Evolutionary conservation across 257 asterid species (phyloP).

Genomic region (Salvia miltiorrhiza): DNA sequence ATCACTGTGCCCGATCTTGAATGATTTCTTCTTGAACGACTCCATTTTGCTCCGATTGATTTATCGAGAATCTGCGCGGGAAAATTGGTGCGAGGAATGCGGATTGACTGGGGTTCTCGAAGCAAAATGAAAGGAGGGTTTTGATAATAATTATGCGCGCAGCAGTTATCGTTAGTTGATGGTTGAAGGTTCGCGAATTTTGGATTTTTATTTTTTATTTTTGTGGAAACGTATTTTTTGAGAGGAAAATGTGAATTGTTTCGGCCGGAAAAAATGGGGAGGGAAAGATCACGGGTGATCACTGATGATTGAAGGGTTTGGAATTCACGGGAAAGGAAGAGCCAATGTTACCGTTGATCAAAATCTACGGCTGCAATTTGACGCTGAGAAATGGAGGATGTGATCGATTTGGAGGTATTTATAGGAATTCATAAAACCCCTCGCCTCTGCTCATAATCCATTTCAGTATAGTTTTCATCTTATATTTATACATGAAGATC

Average conservation of each 20-base stretch:
- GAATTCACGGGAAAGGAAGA: slow-evolving; percentile 17
- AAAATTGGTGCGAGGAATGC: neutral
- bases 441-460: neutral
- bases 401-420: slow-evolving; percentile 2
- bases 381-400: slow-evolving; percentile 11
- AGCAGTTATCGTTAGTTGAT: neutral
- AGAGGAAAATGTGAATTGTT: neutral
- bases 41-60: neutral
- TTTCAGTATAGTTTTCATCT: neutral
- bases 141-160: neutral
- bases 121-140: neutral
- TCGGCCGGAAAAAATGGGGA: neutral
- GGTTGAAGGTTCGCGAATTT: neutral
- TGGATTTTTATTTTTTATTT: neutral
- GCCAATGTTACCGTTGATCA: neutral
- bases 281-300: slow-evolving; percentile 15
- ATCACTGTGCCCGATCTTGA: neutral
- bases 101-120: neutral
- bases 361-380: slow-evolving; percentile 16
- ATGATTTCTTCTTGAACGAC: slow-evolving; percentile 27
- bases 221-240: neutral
- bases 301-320: slow-evolving; percentile 4
- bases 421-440: slow-evolving; percentile 7
- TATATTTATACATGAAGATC: neutral
- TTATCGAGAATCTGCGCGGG: neutral